A percentile compares a stretch with the other conserved stretches of the same genome.
These are phyloP conservation scores for Oxalis stricta DNA, from an alignment of 441 rosid genomes.

Conservation along the genomic window DNA sequence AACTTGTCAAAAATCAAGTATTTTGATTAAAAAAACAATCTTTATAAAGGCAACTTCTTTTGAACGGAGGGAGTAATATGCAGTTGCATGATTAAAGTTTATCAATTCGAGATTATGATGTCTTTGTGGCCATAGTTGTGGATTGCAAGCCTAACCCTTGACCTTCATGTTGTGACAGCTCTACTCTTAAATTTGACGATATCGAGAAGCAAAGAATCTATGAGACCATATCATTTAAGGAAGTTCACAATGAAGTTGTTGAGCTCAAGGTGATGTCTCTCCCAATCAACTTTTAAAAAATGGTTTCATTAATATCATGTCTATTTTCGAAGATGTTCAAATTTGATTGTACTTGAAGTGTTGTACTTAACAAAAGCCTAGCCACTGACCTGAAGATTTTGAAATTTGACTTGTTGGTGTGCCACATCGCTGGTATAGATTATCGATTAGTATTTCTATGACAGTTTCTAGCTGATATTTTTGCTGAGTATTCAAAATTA, in stretches of 20 bases:
- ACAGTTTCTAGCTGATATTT: conserved; percentile 14
- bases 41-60: no score
- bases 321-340: background rate
- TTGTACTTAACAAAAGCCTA: background rate
- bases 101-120: no score
- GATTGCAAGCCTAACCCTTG: no score
- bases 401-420: background rate
- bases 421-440: no score
- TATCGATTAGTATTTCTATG: no score
- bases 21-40: no score
- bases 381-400: background rate
- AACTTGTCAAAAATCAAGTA: no score
- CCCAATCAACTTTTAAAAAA: conserved; percentile 1
- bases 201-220: conserved; percentile 52
- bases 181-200: conserved; percentile 56
- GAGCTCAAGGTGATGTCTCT: conserved; percentile 58
- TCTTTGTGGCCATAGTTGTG: no score
- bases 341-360: background rate
- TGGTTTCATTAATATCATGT: background rate
- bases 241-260: conserved; percentile 47
- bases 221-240: conserved; percentile 54
- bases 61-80: no score
- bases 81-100: no score
- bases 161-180: conserved; percentile 53
- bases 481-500: background rate